Percentiles rank a stretch among this genome's conserved stretches.
Evolutionary conservation across 2,329 filamentous ascomycete species (phyloP).

Genomic region (Fusarium nisikadoi): DNA sequence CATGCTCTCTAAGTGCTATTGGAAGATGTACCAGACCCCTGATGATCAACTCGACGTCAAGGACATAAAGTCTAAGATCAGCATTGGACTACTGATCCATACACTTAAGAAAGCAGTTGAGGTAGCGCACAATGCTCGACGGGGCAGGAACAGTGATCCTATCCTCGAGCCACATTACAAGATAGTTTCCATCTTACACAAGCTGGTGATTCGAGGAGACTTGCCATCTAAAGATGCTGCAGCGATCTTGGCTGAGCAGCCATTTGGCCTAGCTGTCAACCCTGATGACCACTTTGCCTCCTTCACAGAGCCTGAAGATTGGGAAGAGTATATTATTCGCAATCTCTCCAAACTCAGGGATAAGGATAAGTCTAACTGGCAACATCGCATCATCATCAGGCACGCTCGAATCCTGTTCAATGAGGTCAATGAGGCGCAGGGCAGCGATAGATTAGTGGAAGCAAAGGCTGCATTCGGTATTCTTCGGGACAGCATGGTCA

Average conservation of each 20-base stretch:
- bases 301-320: slow-evolving; percentile 64
- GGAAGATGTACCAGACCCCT: slow-evolving; percentile 70
- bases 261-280: slow-evolving; percentile 56
- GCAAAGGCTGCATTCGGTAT: slow-evolving; percentile 84
- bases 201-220: slow-evolving; percentile 72
- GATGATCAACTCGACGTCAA: slow-evolving; percentile 56
- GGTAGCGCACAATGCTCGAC: slow-evolving; percentile 62
- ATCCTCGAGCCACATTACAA: slow-evolving; percentile 95
- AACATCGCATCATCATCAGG: slow-evolving; percentile 88
- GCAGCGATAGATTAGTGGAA: slow-evolving; percentile 64
- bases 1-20: slow-evolving; percentile 71
- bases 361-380: slow-evolving; percentile 94
- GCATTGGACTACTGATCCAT: slow-evolving; percentile 55
- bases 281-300: slow-evolving; percentile 50
- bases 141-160: slow-evolving; percentile 73
- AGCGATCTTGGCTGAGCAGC: slow-evolving; percentile 65
- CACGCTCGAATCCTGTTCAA: slow-evolving; percentile 69
- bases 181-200: slow-evolving; percentile 82
- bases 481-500: slow-evolving; percentile 79
- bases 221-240: slow-evolving; percentile 61
- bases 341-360: slow-evolving; percentile 64
- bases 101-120: slow-evolving; percentile 63
- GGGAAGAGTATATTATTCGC: slow-evolving; percentile 66
- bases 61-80: slow-evolving; percentile 50
- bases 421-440: slow-evolving; percentile 52